Evolutionary conservation across 305 asterid species (phyloP), one percentile per base, ranked within the genome.

Genomic region (Solanum hybrid): DNA sequence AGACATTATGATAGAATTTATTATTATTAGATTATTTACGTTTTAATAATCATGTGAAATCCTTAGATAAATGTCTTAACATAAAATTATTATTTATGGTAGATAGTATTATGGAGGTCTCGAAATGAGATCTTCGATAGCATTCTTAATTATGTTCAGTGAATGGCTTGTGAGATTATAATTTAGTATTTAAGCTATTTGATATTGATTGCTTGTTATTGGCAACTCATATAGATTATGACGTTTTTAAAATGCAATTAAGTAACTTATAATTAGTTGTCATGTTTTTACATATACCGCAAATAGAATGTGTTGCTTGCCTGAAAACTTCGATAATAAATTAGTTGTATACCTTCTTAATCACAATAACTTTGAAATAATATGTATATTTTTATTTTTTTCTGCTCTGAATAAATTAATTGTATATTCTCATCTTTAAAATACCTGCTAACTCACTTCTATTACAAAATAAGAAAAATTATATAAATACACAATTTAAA

Each of bases 281-380:
- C 93, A 97, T 97, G 99, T 97, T 96, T 89, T 98, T 99, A 7
- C 99, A 97, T 95, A 97, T 98, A 87, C 99, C 99, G 88, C 99
- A 97, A 91, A 96, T 95, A 31, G 99, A 97, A 92, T 97, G 99
- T 89, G 95, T 90, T 96, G 99, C 94, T 92, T 95, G 90, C 91
- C 95, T 95, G 98, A 46, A 46, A 97, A 92, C 93, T 96, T 22
- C 84, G 72, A 64, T 93, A 88, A 91, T 89, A 34, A 42, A 35
- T 84, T 29, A 13, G 35, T 37, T 37, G 7, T 79, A n/a, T 24
- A 24, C 40, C 24, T 79, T 22, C 13, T 76, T 76, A 69, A 76
- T 76, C 20, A 46, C 22, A 46, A 46, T 46, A 46, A 46, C 22
- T 46, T 14, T 46, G 64, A 14, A 46, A 46, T 14, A 46, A 14